Percentiles rank a stretch among this genome's conserved stretches.
phyloP scores from a whole-genome alignment of 2,329 filamentous ascomycete species.

The Monilinia fructicola region DNA sequence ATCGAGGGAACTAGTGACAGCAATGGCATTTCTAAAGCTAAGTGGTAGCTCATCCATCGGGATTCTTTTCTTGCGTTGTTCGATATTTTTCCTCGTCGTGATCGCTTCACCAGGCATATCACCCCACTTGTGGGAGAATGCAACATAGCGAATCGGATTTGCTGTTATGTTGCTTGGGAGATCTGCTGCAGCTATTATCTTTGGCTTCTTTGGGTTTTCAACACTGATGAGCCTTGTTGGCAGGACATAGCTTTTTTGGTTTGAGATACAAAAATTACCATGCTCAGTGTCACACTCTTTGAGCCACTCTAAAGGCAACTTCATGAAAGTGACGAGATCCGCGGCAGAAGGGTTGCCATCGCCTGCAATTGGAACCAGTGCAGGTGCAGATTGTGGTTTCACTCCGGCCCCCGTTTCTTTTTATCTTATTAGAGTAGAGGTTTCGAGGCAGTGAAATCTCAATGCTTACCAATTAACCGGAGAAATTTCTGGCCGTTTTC shows the following conservation, averaged over 20 bases:
- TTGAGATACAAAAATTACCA: neutral
- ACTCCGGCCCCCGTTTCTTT: neutral
- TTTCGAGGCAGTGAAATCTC: neutral
- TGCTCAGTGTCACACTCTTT: neutral
- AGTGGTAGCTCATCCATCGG: conserved; percentile 29
- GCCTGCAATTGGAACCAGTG: neutral
- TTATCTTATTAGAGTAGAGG: neutral
- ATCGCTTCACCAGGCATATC: conserved; percentile 9
- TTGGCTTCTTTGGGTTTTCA: neutral
- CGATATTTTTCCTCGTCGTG: conserved; percentile 14
- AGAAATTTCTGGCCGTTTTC: neutral
- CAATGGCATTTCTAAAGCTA: conserved; percentile 38
- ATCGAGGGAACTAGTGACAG: conserved; percentile 32
- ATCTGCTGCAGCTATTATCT: neutral
- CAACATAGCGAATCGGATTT: conserved; percentile 5
- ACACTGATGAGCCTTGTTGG: conserved; percentile 5
- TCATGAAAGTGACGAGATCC: neutral
- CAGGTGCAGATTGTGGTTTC: neutral
- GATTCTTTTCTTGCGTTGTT: conserved; percentile 20
- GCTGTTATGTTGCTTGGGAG: neutral
- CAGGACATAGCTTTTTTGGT: neutral
- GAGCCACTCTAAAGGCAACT: neutral
- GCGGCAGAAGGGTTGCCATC: neutral
- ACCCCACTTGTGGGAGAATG: conserved; percentile 27
- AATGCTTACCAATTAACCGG: conserved; percentile 4